A percentile compares a stretch with the other conserved stretches of the same genome.
phyloP scores from a whole-genome alignment of 306 rosid species.

The Corylus heterophylla region DNA sequence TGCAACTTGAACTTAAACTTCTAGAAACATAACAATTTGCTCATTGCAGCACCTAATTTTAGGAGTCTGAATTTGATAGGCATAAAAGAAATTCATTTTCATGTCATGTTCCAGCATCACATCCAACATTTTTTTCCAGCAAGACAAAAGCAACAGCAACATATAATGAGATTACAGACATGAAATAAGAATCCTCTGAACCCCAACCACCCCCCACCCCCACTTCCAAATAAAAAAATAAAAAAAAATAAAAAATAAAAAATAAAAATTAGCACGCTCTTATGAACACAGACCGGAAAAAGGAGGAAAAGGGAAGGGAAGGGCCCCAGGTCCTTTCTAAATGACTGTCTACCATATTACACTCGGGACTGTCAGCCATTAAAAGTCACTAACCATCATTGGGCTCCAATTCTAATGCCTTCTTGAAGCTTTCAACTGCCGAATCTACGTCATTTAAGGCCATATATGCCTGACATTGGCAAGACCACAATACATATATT shows the following conservation, averaged over 20 bases:
- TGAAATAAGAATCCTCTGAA: neutral
- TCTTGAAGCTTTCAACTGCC: conserved; percentile 53
- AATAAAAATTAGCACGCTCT: neutral
- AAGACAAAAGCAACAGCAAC: neutral
- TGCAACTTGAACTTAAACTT: neutral
- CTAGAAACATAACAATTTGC: neutral
- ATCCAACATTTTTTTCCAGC: neutral
- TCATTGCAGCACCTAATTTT: neutral
- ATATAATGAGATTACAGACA: neutral
- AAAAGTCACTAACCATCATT: conserved; percentile 47
- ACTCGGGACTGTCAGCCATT: conserved; percentile 9
- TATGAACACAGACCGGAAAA: neutral
- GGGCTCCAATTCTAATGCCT: conserved; percentile 56
- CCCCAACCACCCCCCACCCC: neutral
- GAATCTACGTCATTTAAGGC: conserved; percentile 49
- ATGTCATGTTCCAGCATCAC: neutral
- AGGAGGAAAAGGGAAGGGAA: neutral
- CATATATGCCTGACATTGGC: conserved; percentile 45
- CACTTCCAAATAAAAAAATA: neutral
- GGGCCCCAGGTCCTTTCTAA: neutral
- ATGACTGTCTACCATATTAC: neutral
- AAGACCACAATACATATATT: conserved; percentile 18
- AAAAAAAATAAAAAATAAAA: neutral
- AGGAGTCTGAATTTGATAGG: neutral
- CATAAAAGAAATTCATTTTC: neutral